A percentile compares a stretch with the other conserved stretches of the same genome.
These are phyloP conservation scores for Coemansia sp. DNA, from an alignment of 192 early-diverging fungal genomes.

Conservation along the genomic window DNA sequence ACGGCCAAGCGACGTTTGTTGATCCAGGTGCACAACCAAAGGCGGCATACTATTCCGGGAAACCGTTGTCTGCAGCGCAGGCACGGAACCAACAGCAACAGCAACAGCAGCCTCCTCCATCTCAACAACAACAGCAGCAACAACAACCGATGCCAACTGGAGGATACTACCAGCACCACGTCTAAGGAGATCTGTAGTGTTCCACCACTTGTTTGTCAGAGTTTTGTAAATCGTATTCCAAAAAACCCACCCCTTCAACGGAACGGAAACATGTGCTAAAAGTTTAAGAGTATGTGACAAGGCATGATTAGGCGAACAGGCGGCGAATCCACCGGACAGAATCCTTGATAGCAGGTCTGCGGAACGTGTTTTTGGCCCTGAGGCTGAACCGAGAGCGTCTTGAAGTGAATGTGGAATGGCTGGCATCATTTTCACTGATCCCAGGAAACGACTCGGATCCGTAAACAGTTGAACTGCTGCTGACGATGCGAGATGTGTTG, in stretches of 20 bases:
- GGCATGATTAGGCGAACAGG: conserved; percentile 5
- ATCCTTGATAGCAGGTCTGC: neutral
- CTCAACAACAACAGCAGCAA: conserved; percentile 7
- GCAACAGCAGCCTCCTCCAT: neutral
- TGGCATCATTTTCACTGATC: neutral
- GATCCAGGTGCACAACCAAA: conserved; percentile 4
- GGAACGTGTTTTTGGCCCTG: neutral
- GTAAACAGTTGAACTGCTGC: conserved; percentile 19
- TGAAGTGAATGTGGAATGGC: too few relatives aligned
- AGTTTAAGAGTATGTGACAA: neutral
- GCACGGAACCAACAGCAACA: conserved; percentile 26
- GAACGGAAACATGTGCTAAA: too few relatives aligned
- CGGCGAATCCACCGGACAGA: conserved; percentile 16
- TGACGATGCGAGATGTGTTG: conserved; percentile 9
- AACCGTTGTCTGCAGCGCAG: conserved; percentile 47
- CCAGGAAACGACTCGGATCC: neutral
- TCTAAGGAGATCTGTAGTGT: neutral
- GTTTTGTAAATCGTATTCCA: too few relatives aligned
- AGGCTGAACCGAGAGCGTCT: neutral
- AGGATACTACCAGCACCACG: neutral
- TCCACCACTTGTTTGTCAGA: too few relatives aligned
- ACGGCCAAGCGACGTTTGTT: conserved; percentile 24
- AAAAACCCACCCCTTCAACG: too few relatives aligned
- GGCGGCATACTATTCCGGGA: conserved; percentile 12
- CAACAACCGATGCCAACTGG: conserved; percentile 13